These are phyloP conservation scores for Desmodesmus armatus DNA, from an alignment of 139 green algal species.

Conservation along the genomic window DNA sequence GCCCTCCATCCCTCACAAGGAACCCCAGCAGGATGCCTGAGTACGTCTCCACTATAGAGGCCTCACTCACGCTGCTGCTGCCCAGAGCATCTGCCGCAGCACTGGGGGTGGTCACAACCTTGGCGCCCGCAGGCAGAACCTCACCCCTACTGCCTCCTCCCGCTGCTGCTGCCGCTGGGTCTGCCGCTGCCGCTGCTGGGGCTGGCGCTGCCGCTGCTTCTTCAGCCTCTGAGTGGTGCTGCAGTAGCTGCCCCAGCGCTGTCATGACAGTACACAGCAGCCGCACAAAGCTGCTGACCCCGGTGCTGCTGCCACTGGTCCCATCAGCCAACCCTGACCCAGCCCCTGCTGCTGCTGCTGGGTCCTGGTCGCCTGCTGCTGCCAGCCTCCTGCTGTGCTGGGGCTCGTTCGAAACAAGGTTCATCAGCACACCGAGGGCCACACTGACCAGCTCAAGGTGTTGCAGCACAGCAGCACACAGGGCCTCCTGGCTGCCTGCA, in stretches of 20 bases:
- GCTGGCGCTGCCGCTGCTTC: background rate
- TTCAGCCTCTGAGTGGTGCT: background rate
- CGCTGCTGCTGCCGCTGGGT: background rate
- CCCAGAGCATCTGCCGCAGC: background rate
- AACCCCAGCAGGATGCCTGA: constrained; percentile 81
- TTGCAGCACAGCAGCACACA: constrained; percentile 44
- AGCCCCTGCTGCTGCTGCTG: background rate
- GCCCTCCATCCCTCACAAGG: constrained; percentile 58
- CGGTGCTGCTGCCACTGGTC: constrained; percentile 1
- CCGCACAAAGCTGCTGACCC: constrained; percentile 33
- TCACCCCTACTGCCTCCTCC: background rate
- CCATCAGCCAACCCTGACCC: too few relatives aligned
- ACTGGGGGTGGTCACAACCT: background rate
- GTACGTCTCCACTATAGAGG: constrained; percentile 77
- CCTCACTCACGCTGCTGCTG: constrained; percentile 39
- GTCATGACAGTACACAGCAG: constrained; percentile 67
- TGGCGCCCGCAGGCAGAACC: background rate
- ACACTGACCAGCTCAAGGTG: constrained; percentile 59
- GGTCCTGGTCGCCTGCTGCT: background rate
- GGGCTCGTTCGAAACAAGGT: constrained; percentile 60
- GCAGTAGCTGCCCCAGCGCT: constrained; percentile 26
- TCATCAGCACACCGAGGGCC: constrained; percentile 80
- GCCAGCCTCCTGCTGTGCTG: constrained; percentile 45
- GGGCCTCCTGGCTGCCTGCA: background rate
- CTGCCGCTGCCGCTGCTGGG: background rate